These are phyloP conservation scores for Aspergillus pseudoviridinutans DNA, from an alignment of 2,329 filamentous ascomycete species.

Conservation along the genomic window DNA sequence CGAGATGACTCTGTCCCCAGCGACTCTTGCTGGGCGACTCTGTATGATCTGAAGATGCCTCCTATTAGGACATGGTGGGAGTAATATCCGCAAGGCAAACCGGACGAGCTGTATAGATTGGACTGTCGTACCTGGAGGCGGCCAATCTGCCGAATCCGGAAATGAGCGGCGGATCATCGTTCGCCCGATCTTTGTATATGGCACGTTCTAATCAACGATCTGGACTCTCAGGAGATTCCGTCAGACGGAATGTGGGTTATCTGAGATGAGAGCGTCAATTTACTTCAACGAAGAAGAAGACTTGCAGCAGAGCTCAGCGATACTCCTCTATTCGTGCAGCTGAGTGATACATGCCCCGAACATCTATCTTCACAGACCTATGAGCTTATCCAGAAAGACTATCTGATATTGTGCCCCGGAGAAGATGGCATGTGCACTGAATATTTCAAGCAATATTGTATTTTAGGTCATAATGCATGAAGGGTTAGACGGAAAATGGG, in stretches of 20 bases:
- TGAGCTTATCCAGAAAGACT: not conserved
- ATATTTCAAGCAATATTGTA: not conserved
- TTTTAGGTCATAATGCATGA: not conserved
- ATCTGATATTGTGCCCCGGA: not conserved
- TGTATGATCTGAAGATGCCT: not conserved
- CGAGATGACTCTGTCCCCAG: slow-evolving; percentile 16
- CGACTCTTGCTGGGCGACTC: slow-evolving; percentile 13
- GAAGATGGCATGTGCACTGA: not conserved
- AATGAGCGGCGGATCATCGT: slow-evolving; percentile 17
- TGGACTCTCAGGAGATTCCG: not conserved
- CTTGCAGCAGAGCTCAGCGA: not conserved
- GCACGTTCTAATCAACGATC: not conserved
- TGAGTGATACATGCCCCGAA: not conserved
- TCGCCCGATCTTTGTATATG: slow-evolving; percentile 8
- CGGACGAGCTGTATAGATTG: not conserved
- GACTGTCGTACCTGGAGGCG: slow-evolving; percentile 3
- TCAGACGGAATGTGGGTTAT: not conserved
- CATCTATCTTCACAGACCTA: not conserved
- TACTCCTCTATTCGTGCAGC: not conserved
- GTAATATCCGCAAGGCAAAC: not conserved
- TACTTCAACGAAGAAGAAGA: not conserved
- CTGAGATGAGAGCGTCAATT: not conserved
- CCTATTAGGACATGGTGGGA: not conserved
- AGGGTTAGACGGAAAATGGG: not conserved
- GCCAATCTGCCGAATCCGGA: slow-evolving; percentile 16